phyloP scores from a whole-genome alignment of 23 red algal genomes.

The Gracilaria domingensis region DNA sequence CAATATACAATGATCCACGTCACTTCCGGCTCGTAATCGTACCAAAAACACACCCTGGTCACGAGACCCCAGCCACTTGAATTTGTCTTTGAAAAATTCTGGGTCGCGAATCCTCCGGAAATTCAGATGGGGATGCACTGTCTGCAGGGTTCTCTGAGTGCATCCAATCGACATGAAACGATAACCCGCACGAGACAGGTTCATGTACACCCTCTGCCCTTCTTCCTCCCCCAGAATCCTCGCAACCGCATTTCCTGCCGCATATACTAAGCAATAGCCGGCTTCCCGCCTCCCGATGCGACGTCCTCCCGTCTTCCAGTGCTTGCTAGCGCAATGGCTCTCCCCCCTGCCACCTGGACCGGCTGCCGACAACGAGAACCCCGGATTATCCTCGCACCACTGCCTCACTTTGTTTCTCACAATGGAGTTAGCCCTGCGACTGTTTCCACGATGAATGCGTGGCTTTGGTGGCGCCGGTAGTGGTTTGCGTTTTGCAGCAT shows the following conservation, averaged over 20 bases:
- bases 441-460: slow-evolving; percentile 5
- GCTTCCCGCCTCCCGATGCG: neutral
- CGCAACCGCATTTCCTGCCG: no score
- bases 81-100: slow-evolving; percentile 14
- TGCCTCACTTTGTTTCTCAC: neutral
- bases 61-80: neutral
- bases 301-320: neutral
- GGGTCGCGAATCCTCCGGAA: neutral
- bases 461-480: slow-evolving; percentile 2
- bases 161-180: slow-evolving; percentile 36
- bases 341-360: slow-evolving; percentile 1
- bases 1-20: slow-evolving; percentile 26
- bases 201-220: no score
- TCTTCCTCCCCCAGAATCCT: no score
- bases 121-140: no score
- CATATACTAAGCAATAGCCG: no score
- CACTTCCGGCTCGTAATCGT: slow-evolving; percentile 4
- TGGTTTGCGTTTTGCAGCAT: neutral
- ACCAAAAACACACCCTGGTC: neutral
- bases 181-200: no score
- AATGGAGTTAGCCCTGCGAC: neutral
- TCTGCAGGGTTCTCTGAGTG: slow-evolving; percentile 8
- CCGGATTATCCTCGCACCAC: slow-evolving; percentile 10
- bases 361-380: slow-evolving; percentile 2
- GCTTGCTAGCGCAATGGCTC: neutral